Conservation (phyloP, 768 basidiomycete genomes). For the Tricholomella constricta region DNA sequence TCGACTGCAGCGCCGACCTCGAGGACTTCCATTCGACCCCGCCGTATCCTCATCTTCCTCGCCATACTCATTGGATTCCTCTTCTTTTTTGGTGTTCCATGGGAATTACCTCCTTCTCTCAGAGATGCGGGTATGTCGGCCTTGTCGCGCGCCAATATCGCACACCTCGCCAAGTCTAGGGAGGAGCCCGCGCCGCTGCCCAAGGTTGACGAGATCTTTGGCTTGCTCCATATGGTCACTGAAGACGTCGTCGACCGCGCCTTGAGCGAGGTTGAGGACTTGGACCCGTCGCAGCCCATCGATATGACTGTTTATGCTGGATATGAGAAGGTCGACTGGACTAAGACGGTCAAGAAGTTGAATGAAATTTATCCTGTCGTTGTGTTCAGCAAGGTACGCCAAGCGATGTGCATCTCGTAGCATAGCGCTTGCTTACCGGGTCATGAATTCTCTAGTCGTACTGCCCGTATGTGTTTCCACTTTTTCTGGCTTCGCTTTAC, state of each 20-base stretch:
- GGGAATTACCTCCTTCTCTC: slow-evolving; percentile 40
- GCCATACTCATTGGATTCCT: slow-evolving; percentile 37
- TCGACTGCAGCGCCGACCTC: slow-evolving; percentile 16
- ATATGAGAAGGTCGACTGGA: slow-evolving; percentile 46
- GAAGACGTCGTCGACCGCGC: slow-evolving; percentile 42
- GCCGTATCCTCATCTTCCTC: slow-evolving; percentile 47
- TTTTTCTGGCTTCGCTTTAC: not conserved
- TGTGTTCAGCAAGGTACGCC: slow-evolving; percentile 78
- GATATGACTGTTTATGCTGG: slow-evolving; percentile 58
- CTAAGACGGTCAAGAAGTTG: slow-evolving; percentile 41
- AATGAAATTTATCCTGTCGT: slow-evolving; percentile 61
- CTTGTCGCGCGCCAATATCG: slow-evolving; percentile 42
- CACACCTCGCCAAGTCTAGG: slow-evolving; percentile 36
- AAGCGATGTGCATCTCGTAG: not conserved
- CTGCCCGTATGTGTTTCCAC: slow-evolving; percentile 58
- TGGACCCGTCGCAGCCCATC: slow-evolving; percentile 52
- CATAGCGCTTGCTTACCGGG: not conserved
- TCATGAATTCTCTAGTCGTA: slow-evolving; percentile 50
- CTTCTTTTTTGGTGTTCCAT: slow-evolving; percentile 45
- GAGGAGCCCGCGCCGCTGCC: slow-evolving; percentile 14
- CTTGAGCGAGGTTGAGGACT: slow-evolving; percentile 37
- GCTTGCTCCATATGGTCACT: slow-evolving; percentile 67
- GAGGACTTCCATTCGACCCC: slow-evolving; percentile 37
- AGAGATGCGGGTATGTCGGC: slow-evolving; percentile 33
- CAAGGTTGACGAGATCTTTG: slow-evolving; percentile 64